Evolutionary conservation across 148 eudicot genomes (phyloP).

Genomic region (Euryodendron excelsum): DNA sequence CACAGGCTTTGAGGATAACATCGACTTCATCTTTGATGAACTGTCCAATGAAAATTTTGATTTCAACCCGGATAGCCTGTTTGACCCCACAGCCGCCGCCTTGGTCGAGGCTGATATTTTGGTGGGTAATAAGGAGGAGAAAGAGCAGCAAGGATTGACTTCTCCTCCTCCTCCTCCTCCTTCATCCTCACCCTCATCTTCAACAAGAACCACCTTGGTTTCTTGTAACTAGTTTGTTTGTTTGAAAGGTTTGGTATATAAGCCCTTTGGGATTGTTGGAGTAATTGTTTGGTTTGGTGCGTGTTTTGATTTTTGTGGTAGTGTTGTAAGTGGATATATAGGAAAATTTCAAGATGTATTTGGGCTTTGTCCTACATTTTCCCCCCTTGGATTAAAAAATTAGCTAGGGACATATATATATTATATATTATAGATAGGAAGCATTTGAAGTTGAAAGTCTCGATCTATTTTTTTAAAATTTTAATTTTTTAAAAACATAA

Average conservation of each 20-base stretch:
- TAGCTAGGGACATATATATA: no score
- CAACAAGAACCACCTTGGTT: neutral
- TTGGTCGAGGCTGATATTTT: neutral
- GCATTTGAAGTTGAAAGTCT: no score
- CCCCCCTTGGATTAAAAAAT: no score
- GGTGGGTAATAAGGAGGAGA: neutral
- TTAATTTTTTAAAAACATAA: no score
- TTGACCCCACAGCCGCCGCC: neutral
- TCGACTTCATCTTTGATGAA: constrained; percentile 63
- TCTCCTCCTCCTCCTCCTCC: constrained; percentile 6
- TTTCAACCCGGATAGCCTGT: constrained; percentile 14
- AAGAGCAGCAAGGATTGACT: neutral
- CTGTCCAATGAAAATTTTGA: neutral
- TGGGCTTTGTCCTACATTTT: neutral
- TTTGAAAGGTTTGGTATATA: neutral
- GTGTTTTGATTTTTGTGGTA: neutral
- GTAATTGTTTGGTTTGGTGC: constrained; percentile 7
- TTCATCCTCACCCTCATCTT: neutral
- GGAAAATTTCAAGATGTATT: neutral
- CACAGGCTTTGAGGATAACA: constrained; percentile 53
- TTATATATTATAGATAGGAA: no score
- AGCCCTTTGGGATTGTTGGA: neutral
- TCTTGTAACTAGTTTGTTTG: constrained; percentile 1
- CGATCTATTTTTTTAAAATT: no score
- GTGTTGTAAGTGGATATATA: neutral